A percentile compares a stretch with the other conserved stretches of the same genome.
Evolutionary conservation across 345 rosid species (phyloP).

Genomic region (Clarkia xantiana): DNA sequence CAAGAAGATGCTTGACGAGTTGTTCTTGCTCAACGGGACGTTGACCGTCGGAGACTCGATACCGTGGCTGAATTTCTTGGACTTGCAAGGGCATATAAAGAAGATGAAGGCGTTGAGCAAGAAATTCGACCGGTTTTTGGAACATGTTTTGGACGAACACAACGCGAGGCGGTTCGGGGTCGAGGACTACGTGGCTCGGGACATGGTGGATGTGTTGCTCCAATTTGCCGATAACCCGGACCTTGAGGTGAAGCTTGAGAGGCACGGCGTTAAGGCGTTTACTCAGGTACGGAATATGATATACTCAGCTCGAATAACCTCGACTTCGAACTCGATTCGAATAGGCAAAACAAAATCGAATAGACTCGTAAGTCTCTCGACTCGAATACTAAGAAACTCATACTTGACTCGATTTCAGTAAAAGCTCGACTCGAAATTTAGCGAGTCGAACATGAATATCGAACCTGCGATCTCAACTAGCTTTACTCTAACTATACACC

Average conservation of each 20-base stretch:
- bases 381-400: too few relatives aligned
- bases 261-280: conserved; percentile 47
- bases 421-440: too few relatives aligned
- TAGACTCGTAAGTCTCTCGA: too few relatives aligned
- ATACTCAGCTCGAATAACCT: too few relatives aligned
- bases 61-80: conserved; percentile 45
- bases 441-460: too few relatives aligned
- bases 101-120: conserved; percentile 47
- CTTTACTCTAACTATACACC: too few relatives aligned
- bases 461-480: too few relatives aligned
- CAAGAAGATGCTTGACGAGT: conserved; percentile 55
- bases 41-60: conserved; percentile 58
- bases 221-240: conserved; percentile 46
- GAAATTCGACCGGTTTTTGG: conserved; percentile 46
- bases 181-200: conserved; percentile 30
- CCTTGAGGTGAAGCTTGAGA: conserved; percentile 50
- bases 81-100: conserved; percentile 50
- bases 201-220: conserved; percentile 55
- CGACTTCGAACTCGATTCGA: too few relatives aligned
- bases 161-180: conserved; percentile 18
- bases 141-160: conserved; percentile 51
- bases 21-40: conserved; percentile 47
- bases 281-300: conserved; percentile 34
- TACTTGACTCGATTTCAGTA: too few relatives aligned
- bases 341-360: too few relatives aligned